A percentile compares a stretch with the other conserved stretches of the same genome.
phyloP scores from a whole-genome alignment of 2,329 filamentous ascomycete genomes.

The Setomelanomma holmii region DNA sequence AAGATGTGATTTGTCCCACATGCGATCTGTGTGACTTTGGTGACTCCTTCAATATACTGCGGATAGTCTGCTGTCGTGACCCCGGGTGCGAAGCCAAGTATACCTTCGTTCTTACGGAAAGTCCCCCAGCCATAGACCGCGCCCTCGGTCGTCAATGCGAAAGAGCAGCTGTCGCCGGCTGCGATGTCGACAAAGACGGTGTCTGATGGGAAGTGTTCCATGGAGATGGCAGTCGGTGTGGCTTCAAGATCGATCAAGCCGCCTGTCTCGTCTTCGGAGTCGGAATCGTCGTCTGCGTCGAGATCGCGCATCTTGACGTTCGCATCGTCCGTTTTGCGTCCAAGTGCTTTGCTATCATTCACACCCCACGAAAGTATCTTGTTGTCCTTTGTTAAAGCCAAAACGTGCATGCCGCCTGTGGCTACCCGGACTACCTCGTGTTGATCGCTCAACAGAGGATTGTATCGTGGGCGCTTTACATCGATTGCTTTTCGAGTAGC shows the following conservation, averaged over 20 bases:
- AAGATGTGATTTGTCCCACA: constrained; percentile 75
- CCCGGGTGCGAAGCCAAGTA: constrained; percentile 67
- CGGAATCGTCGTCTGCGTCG: constrained; percentile 57
- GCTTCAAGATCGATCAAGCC: constrained; percentile 76
- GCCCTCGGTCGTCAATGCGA: constrained; percentile 77
- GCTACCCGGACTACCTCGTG: constrained; percentile 77
- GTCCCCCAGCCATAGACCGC: constrained; percentile 85
- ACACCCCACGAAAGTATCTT: constrained; percentile 87
- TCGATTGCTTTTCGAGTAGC: constrained; percentile 70
- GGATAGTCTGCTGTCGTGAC: constrained; percentile 50
- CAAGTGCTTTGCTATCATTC: constrained; percentile 83
- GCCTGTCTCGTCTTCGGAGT: constrained; percentile 62
- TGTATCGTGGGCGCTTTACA: constrained; percentile 76
- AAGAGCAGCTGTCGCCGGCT: constrained; percentile 77
- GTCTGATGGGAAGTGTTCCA: constrained; percentile 64
- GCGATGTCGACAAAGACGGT: constrained; percentile 72
- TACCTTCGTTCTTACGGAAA: constrained; percentile 73
- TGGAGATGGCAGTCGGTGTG: constrained; percentile 67
- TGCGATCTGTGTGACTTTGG: constrained; percentile 69
- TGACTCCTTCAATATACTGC: constrained; percentile 66
- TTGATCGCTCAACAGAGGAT: constrained; percentile 61
- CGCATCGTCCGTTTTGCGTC: constrained; percentile 71
- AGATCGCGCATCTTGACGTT: constrained; percentile 67
- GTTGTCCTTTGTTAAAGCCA: constrained; percentile 79
- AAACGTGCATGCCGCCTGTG: constrained; percentile 81